These are phyloP conservation scores for Colletotrichum sidae DNA, from an alignment of 2,329 filamentous ascomycete species.

Conservation along the genomic window DNA sequence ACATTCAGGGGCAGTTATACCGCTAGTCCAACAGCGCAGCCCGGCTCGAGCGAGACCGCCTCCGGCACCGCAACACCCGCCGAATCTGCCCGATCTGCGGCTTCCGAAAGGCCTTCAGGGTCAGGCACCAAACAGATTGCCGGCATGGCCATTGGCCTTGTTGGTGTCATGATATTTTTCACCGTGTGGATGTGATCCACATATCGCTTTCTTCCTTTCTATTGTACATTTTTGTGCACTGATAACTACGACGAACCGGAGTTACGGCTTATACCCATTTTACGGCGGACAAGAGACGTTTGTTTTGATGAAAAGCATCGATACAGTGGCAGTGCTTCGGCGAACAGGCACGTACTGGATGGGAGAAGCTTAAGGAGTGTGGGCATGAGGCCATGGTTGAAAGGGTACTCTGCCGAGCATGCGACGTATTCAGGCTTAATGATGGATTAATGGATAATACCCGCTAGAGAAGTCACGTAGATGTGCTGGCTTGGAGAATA, in stretches of 20 bases:
- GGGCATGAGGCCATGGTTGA: background rate
- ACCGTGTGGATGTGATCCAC: constrained; percentile 59
- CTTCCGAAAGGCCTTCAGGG: constrained; percentile 47
- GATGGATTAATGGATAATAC: constrained; percentile 20
- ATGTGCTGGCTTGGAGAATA: constrained; percentile 1
- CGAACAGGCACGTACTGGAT: background rate
- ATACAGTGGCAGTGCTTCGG: constrained; percentile 22
- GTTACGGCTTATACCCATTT: constrained; percentile 32
- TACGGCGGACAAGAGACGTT: constrained; percentile 12
- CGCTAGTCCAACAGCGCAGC: constrained; percentile 34
- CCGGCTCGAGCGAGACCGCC: constrained; percentile 14
- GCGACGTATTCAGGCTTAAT: constrained; percentile 1
- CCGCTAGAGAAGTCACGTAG: background rate
- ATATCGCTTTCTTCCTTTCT: constrained; percentile 16
- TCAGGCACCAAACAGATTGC: constrained; percentile 59
- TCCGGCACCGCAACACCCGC: constrained; percentile 42
- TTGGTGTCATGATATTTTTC: constrained; percentile 64
- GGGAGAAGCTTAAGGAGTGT: background rate
- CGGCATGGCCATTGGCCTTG: constrained; percentile 61
- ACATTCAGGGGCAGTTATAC: constrained; percentile 48
- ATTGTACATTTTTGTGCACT: constrained; percentile 27
- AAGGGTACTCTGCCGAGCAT: too few relatives aligned
- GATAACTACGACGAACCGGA: constrained; percentile 23
- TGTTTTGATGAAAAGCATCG: constrained; percentile 22
- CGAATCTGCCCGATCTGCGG: constrained; percentile 46